phyloP scores from a whole-genome alignment of 805 yeast species.

The Candida railenensis region DNA sequence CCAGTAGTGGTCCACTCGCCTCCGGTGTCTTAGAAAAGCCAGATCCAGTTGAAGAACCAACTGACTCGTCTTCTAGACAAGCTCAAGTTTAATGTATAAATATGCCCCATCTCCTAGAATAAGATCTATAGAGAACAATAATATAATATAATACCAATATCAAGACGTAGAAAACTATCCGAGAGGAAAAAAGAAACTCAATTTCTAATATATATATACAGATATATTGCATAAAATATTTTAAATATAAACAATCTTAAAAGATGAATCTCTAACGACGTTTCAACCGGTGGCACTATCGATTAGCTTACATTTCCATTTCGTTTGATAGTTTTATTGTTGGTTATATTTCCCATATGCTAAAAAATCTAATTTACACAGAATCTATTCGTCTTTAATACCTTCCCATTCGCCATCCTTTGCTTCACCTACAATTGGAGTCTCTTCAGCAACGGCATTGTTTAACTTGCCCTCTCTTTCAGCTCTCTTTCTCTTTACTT shows the following conservation, averaged over 20 bases:
- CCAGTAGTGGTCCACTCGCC: constrained; percentile 9
- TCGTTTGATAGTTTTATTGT: not conserved
- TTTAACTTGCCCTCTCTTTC: constrained; percentile 39
- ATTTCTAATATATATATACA: no score
- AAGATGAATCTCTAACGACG: no score
- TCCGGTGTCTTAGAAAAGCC: constrained; percentile 2
- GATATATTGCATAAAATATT: no score
- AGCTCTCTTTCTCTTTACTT: constrained; percentile 51
- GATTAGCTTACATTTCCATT: not conserved
- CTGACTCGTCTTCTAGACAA: no score
- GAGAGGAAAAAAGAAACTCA: no score
- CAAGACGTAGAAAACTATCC: no score
- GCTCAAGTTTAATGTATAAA: not conserved
- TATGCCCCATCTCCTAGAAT: not conserved
- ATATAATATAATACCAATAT: no score
- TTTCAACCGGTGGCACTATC: no score
- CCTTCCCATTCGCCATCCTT: constrained; percentile 26
- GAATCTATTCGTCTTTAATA: constrained; percentile 17
- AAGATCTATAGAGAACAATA: not conserved
- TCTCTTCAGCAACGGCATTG: constrained; percentile 21
- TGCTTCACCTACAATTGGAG: constrained; percentile 12
- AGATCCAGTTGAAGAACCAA: no score
- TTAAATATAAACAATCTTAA: no score
- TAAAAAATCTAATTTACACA: constrained; percentile 3
- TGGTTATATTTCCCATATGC: not conserved